A percentile compares a stretch with the other conserved stretches of the same genome.
Evolutionary conservation across 2,329 filamentous ascomycete genomes (phyloP).

Genomic region (Penicillium sp.): DNA sequence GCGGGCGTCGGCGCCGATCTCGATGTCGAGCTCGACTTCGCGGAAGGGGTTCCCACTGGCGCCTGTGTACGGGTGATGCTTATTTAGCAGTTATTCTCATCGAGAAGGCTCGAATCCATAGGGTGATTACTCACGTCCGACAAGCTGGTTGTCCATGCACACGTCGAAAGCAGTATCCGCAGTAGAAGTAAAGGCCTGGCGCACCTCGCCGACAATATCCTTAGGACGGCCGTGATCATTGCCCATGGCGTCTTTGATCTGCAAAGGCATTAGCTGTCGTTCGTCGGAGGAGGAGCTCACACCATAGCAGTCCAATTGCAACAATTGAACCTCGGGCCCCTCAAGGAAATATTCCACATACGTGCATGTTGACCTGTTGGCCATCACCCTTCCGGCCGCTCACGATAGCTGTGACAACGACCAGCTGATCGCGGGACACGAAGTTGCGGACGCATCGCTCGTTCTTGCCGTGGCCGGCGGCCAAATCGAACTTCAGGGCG

Average conservation of each 20-base stretch:
- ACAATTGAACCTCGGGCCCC: neutral
- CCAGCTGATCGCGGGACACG: slow-evolving; percentile 82
- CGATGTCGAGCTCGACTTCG: slow-evolving; percentile 84
- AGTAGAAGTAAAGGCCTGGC: slow-evolving; percentile 90
- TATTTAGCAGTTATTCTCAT: neutral
- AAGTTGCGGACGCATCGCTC: slow-evolving; percentile 97
- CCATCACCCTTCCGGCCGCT: slow-evolving; percentile 86
- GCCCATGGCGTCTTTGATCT: slow-evolving; percentile 93
- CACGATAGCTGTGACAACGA: slow-evolving; percentile 88
- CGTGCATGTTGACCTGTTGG: slow-evolving; percentile 89
- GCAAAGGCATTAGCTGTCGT: slow-evolving; percentile 13
- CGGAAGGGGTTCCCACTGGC: slow-evolving; percentile 53
- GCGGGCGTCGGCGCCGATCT: slow-evolving; percentile 94
- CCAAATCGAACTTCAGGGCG: slow-evolving; percentile 90
- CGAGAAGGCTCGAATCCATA: neutral
- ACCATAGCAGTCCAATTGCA: neutral
- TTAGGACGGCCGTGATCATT: slow-evolving; percentile 93
- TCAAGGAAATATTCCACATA: slow-evolving; percentile 39
- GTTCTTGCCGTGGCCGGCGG: slow-evolving; percentile 62
- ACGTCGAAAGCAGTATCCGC: slow-evolving; percentile 91
- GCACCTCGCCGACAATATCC: slow-evolving; percentile 85
- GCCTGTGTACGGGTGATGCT: slow-evolving; percentile 22
- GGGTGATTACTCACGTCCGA: slow-evolving; percentile 46
- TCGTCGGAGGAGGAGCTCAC: neutral
- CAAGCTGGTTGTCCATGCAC: slow-evolving; percentile 84